Base-by-base conservation (phyloP, 202 grass and related monocot species). In the Elaeis oleifera region DNA sequence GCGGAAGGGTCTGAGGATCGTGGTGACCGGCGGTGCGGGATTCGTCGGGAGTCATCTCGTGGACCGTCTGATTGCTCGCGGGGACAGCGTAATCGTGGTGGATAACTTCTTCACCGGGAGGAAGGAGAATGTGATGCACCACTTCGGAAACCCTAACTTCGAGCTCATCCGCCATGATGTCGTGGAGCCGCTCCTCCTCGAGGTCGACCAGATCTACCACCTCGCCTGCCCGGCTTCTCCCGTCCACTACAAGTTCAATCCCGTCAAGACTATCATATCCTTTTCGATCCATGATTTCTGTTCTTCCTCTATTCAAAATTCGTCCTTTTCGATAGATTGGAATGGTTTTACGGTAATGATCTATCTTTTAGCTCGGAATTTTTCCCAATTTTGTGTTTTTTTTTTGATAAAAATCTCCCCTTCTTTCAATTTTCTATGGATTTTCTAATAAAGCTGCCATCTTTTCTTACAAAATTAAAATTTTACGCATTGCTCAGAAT, bases 261-360 rank as follows among this genome's bases (percentile, higher is more conserved):
- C 65, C 14, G 65, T 68, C n/a, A 68, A 68, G 53, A 68, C 65
- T 14, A 68, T 68, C 65, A 68, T 68, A 68, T 68, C 65, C 65
- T 68, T 68, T 56, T 15, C 26, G 36, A 44, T 11, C 22, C 0
- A 1, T n/a, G 24, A 26, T 27, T 3, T 59, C 6, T 59, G 3
- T 28, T 15, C 23, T 27, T 14, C 9, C 21, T 59, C 13, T 1
- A 59, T 16, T 16, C 23, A 27, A 28, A 25, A 16, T 59, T 17
- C 28, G 3, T 32, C 32, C 2, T 29, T 44, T 44, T 44, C 36
- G 6, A 44, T 44, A 13, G 36, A 36, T 36, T 36, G 7, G 32
- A 36, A 11, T 36, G 36, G 36, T 44, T 44, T 44, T 13, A 2
- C 6, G 36, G 6, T 13, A 44, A 44, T 13, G 36, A 44, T 44